Evolutionary conservation across 352 stramenopile genomes (phyloP), one percentile per base, ranked within the genome.

Genomic region (Albugo laibachii): DNA sequence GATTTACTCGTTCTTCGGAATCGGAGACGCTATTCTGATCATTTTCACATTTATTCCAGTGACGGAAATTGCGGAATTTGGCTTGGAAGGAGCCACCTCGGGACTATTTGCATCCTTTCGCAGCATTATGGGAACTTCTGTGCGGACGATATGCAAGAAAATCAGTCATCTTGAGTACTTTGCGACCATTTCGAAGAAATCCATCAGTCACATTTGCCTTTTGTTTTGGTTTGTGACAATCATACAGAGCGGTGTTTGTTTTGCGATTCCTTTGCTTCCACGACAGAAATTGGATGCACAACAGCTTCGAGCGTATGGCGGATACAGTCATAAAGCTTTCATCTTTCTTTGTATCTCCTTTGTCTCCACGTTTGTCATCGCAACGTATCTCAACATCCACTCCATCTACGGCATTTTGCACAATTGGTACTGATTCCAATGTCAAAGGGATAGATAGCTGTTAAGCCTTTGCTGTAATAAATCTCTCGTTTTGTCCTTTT

Each of bases 241-340:
- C 16, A 43, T 43, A 3, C 3, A 43, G 3, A 8, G 16, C 3
- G 8, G 3, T 8, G 8, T 3, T 43, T 27, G 67, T 11, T 51
- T 66, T 14, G 66, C 55, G 1, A 43, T 81, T 15, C 34, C 57
- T 8, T 74, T 65, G 42, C 27, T 78, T 15, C 68, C 68, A 0
- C 49, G 45, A 13, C 68, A 80, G 44, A 76, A 76, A 41, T 44
- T 55, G 24, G 55, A 67, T 41, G 62, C 68, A 19, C 68, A 80
- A 55, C 65, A 80, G 54, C 48, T 75, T 58, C 68, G 68, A 48
- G 66, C 72, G 11, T 80, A 74, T 48, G 68, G 68, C 35, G 68
- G 65, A 16, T 81, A 79, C 54, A 80, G 61, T 21, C 65, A 61
- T 35, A 55, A 66, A 21, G 70, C 70, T 5, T 64, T 57, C 45